Percentiles rank a stretch among this genome's conserved stretches.
These are phyloP conservation scores for Aspergillus carlsbadensis DNA, from an alignment of 495 filamentous ascomycete species.

Conservation along the genomic window DNA sequence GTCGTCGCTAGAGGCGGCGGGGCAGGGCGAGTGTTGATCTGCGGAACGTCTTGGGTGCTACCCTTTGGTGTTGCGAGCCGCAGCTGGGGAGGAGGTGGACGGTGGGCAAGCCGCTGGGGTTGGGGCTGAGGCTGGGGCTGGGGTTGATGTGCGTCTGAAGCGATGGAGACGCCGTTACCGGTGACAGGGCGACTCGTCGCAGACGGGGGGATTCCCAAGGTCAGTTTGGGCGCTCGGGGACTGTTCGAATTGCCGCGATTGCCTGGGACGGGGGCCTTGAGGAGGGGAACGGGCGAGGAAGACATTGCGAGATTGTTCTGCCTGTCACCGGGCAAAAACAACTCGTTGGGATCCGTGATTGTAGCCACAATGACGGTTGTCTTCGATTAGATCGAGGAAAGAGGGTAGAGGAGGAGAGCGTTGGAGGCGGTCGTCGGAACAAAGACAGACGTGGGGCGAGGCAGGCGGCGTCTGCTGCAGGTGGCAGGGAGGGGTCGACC, in stretches of 20 bases:
- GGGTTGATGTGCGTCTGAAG: conserved; percentile 28
- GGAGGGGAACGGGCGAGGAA: conserved; percentile 67
- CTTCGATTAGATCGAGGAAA: conserved; percentile 21
- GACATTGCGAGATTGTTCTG: conserved; percentile 66
- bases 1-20: conserved; percentile 50
- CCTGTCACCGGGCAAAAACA: conserved; percentile 48
- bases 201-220: conserved; percentile 83
- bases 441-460: conserved; percentile 23
- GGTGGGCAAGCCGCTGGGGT: conserved; percentile 36
- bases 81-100: conserved; percentile 66
- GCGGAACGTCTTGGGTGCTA: conserved; percentile 60
- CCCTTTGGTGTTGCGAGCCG: conserved; percentile 85
- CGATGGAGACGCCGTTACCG: conserved; percentile 31
- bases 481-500: conserved; percentile 15
- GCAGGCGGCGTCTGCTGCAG: conserved; percentile 15
- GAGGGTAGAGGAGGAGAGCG: conserved; percentile 13
- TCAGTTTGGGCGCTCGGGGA: conserved; percentile 71
- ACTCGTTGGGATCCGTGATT: conserved; percentile 47
- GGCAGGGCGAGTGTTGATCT: conserved; percentile 54
- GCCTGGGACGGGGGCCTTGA: conserved; percentile 81
- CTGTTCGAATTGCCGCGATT: conserved; percentile 56
- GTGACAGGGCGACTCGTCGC: conserved; percentile 70
- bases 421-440: conserved; percentile 13
- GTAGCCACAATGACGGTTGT: conserved; percentile 41
- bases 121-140: conserved; percentile 24